These are phyloP conservation scores for Hortaea sp. DNA, from an alignment of 2,329 filamentous ascomycete species.

Conservation along the genomic window DNA sequence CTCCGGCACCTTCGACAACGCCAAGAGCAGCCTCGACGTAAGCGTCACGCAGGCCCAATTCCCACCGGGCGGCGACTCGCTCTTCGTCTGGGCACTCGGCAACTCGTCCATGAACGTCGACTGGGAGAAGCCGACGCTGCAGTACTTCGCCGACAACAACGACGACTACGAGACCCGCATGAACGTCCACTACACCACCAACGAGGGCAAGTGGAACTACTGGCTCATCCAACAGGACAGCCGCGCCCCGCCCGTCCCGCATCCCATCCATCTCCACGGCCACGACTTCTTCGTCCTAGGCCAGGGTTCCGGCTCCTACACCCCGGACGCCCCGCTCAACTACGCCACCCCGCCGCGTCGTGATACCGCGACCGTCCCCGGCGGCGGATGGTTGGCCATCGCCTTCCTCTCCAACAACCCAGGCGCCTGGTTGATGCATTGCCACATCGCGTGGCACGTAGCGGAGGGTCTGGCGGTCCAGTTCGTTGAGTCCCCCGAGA, in stretches of 20 bases:
- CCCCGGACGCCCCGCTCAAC: slow-evolving; percentile 24
- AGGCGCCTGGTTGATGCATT: slow-evolving; percentile 37
- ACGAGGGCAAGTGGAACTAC: slow-evolving; percentile 19
- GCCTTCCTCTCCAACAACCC: slow-evolving; percentile 45
- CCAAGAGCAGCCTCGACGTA: slow-evolving; percentile 17
- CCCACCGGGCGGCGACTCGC: slow-evolving; percentile 27
- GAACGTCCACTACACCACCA: slow-evolving; percentile 33
- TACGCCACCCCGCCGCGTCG: slow-evolving; percentile 37
- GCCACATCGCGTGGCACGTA: slow-evolving; percentile 52
- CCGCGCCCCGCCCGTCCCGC: slow-evolving; percentile 26
- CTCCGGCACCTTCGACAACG: slow-evolving; percentile 1
- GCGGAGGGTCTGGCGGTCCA: slow-evolving; percentile 48
- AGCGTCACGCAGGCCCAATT: slow-evolving; percentile 22
- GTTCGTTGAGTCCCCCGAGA: slow-evolving; percentile 37
- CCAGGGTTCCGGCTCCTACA: slow-evolving; percentile 16
- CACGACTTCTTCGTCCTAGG: slow-evolving; percentile 28
- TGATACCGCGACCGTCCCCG: slow-evolving; percentile 39
- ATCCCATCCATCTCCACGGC: slow-evolving; percentile 31
- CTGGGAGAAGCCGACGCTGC: slow-evolving; percentile 35
- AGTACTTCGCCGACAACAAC: slow-evolving; percentile 33
- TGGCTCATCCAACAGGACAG: slow-evolving; percentile 34
- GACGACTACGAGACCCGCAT: slow-evolving; percentile 29
- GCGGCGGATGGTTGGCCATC: slow-evolving; percentile 38
- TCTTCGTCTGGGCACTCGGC: slow-evolving; percentile 32
- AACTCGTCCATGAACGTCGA: slow-evolving; percentile 32